phyloP scores from a whole-genome alignment of 345 rosid genomes.

The Eucalyptus polyanthemos region DNA sequence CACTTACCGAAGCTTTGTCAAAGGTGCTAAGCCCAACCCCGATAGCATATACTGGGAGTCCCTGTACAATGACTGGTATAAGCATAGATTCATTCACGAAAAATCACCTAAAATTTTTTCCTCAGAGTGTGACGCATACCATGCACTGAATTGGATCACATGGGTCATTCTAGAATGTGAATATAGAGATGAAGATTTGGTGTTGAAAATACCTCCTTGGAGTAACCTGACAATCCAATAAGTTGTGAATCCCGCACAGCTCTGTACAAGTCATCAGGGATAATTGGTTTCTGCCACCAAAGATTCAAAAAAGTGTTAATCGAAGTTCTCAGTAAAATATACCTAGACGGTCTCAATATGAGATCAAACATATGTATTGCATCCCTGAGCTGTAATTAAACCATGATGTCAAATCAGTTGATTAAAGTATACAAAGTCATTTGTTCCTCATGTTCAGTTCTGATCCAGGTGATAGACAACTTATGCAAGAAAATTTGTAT shows the following conservation, averaged over 20 bases:
- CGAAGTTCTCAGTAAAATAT: background rate
- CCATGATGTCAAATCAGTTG: background rate
- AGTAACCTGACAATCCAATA: constrained; percentile 90
- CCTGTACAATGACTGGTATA: constrained; percentile 28
- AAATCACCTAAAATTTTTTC: background rate
- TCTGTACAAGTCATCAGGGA: constrained; percentile 64
- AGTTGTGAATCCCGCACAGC: constrained; percentile 81
- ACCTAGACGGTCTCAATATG: background rate
- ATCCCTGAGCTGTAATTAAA: background rate
- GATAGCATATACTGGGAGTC: constrained; percentile 72
- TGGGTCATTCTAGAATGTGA: background rate
- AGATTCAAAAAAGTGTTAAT: background rate
- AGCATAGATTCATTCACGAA: background rate
- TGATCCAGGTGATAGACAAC: background rate
- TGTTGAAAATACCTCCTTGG: constrained; percentile 56
- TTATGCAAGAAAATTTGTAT: background rate
- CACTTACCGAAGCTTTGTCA: constrained; percentile 92
- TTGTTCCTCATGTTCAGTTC: background rate
- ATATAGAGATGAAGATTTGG: background rate
- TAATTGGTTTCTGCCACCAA: constrained; percentile 65
- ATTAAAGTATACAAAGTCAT: background rate
- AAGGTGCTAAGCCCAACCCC: constrained; percentile 84
- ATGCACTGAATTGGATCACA: background rate
- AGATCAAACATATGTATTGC: background rate
- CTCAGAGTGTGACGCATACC: background rate